Evolutionary conservation across 805 yeast genomes (phyloP), one percentile per base, ranked within the genome.

Genomic region (Candida coleopterorum): DNA sequence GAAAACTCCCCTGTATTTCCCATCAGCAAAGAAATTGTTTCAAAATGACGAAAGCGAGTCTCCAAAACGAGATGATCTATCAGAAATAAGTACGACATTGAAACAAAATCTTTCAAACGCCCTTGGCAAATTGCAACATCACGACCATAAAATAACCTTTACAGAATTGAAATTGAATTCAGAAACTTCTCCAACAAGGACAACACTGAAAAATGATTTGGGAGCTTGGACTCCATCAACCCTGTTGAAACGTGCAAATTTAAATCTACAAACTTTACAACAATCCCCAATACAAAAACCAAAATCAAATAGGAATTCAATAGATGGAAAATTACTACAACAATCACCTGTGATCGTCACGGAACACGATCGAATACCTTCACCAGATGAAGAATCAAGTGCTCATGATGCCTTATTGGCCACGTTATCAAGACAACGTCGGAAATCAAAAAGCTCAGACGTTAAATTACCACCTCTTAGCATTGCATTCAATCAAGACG

Each of bases 401-500:
- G 73, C 73, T 4, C 73, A 67, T 37, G 57, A 55, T 40, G 73
- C 73, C n/a, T 54, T 67, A 27, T 46, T 64, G 42, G 68, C 69
- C 4, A 68, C 72, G 0, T 46, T 65, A 12, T 52, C 60, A n/a
- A 42, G 65, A 29, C 61, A 56, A 41, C 48, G 37, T 24, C 46
- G 55, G 27, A 53, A 52, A 34, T 45, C 55, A 30, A 46, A 60
- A 30, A 18, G 44, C 7, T 50, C 56, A 9, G 39, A 39, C 14
- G 37, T 46, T 15, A 48, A 48, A 35, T 42, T 58, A 12, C 66
- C 65, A 6, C 61, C 65, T 8, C 42, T 59, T 12, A 59, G 56
- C 32, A 45, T 58, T 6, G 56, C 60, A 3, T 39, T 55, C 9
- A 37, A 34, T 23, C 29, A 20, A 34, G n/a, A 25, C 12, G 22